phyloP scores from a whole-genome alignment of 2,329 filamentous ascomycete genomes.

The Pseudocercospora musae region DNA sequence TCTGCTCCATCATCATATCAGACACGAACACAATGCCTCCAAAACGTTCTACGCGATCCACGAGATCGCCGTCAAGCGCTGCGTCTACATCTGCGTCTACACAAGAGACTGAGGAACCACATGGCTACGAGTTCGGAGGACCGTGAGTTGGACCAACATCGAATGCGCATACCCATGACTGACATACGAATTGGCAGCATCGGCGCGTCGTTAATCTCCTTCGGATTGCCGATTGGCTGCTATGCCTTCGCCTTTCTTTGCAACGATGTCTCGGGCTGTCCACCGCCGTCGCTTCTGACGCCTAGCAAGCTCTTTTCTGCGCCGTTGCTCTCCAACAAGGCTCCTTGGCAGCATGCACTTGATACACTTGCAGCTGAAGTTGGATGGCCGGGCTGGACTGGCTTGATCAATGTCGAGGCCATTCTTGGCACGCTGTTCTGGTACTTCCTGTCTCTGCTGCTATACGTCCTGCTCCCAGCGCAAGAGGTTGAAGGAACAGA shows the following conservation, averaged over 20 bases:
- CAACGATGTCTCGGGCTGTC: slow-evolving; percentile 91
- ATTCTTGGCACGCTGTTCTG: slow-evolving; percentile 71
- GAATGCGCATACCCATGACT: slow-evolving; percentile 2
- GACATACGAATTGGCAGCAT: slow-evolving; percentile 50
- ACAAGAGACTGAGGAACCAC: slow-evolving; percentile 21
- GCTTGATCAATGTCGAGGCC: slow-evolving; percentile 67
- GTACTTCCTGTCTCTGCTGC: slow-evolving; percentile 69
- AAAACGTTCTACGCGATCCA: neutral
- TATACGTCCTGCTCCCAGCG: slow-evolving; percentile 76
- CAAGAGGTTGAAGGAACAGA: slow-evolving; percentile 66
- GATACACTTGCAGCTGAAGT: slow-evolving; percentile 73
- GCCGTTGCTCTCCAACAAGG: slow-evolving; percentile 28
- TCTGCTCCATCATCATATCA: neutral
- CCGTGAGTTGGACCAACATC: slow-evolving; percentile 39
- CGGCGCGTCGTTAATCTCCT: slow-evolving; percentile 73
- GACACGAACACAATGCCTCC: neutral
- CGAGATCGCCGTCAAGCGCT: neutral
- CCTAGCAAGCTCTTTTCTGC: slow-evolving; percentile 60
- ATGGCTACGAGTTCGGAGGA: slow-evolving; percentile 49
- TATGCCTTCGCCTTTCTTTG: slow-evolving; percentile 81
- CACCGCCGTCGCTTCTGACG: slow-evolving; percentile 73
- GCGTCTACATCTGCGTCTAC: neutral
- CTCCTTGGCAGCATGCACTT: slow-evolving; percentile 48
- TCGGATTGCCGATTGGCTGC: slow-evolving; percentile 73
- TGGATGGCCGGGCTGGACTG: slow-evolving; percentile 75